Evolutionary conservation across 495 filamentous ascomycete species (phyloP).

Genomic region (Tuber umbilicatum): DNA sequence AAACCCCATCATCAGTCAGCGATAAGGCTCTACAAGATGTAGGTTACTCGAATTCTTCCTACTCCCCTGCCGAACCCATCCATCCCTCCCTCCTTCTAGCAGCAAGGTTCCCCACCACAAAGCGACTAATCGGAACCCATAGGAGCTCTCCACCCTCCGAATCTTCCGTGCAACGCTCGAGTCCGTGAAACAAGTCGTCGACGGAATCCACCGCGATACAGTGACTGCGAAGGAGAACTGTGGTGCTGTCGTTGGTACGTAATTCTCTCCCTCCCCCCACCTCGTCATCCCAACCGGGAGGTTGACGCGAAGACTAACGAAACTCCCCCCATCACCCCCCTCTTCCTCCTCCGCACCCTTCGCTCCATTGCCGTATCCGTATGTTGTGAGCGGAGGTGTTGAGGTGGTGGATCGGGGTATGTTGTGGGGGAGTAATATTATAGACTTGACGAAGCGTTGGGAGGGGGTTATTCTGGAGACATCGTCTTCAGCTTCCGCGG

Average conservation of each 20-base stretch:
- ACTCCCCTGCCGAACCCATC: not conserved
- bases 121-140: conserved; percentile 2
- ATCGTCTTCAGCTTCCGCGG: not conserved
- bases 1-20: not conserved
- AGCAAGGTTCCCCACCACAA: not conserved
- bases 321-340: not conserved
- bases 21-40: conserved; percentile 31
- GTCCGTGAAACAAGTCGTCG: conserved; percentile 37
- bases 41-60: conserved; percentile 1
- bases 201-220: conserved; percentile 27
- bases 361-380: not conserved
- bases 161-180: conserved; percentile 40
- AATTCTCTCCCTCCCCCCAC: not conserved
- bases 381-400: not conserved
- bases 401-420: not conserved
- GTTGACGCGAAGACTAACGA: not conserved
- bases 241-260: conserved; percentile 31
- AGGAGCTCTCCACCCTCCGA: conserved; percentile 39
- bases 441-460: conserved; percentile 12
- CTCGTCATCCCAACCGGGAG: not conserved
- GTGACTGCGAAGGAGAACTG: conserved; percentile 26
- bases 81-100: not conserved
- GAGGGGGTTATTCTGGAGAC: conserved; percentile 7
- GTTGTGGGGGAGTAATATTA: not conserved
- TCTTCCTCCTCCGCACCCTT: not conserved